Evolutionary conservation across 2,329 filamentous ascomycete genomes (phyloP).

Genomic region (Pestalotiopsis sp.): DNA sequence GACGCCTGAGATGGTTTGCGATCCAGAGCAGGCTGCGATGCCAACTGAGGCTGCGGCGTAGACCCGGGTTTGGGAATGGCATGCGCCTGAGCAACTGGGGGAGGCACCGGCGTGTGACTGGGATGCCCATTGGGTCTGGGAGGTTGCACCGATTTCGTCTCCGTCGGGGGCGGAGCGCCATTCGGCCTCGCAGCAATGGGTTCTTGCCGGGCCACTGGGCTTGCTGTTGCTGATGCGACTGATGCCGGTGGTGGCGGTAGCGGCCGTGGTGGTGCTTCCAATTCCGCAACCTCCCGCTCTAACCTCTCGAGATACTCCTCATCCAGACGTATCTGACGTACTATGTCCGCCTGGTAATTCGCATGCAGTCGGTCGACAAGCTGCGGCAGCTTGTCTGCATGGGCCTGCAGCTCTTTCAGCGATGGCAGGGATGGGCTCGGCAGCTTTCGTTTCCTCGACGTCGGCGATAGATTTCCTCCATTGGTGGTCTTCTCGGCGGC

Average conservation of each 20-base stretch:
- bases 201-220: constrained; percentile 16
- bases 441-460: constrained; percentile 75
- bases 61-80: constrained; percentile 12
- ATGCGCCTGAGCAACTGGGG: constrained; percentile 13
- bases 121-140: constrained; percentile 22
- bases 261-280: constrained; percentile 50
- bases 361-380: constrained; percentile 76
- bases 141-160: constrained; percentile 17
- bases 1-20: constrained; percentile 25
- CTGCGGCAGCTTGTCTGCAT: constrained; percentile 68
- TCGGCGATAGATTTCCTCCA: constrained; percentile 49
- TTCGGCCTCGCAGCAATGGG: constrained; percentile 14
- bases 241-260: neutral
- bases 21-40: constrained; percentile 24
- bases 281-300: constrained; percentile 67
- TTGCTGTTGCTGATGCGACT: constrained; percentile 25
- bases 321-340: constrained; percentile 73
- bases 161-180: constrained; percentile 14
- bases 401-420: constrained; percentile 66
- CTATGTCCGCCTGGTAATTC: constrained; percentile 70
- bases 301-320: constrained; percentile 69
- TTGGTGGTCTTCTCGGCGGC: constrained; percentile 39
- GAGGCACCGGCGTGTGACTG: constrained; percentile 18
- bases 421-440: constrained; percentile 65
- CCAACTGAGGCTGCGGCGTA: constrained; percentile 15